Conservation (phyloP, 768 basidiomycete species). For the Rubroboletus satanas region DNA sequence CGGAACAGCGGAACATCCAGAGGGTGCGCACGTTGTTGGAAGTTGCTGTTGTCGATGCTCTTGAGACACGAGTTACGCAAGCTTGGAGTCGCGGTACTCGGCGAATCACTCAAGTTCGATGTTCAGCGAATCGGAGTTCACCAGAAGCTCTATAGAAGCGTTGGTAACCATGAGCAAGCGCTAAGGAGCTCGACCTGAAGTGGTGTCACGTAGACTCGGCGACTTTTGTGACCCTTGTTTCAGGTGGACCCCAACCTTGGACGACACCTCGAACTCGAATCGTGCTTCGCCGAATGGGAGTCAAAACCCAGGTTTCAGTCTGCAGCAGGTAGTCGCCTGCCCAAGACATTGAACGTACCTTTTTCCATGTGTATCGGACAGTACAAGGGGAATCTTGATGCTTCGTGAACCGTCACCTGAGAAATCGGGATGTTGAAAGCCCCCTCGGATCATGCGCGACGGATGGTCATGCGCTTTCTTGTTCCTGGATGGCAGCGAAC, state of each 20-base stretch:
- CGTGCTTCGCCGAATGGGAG: background rate
- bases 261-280: background rate
- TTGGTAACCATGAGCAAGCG: background rate
- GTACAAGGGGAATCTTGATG: slow-evolving; percentile 1
- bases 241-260: background rate
- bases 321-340: background rate
- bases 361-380: background rate
- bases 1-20: slow-evolving; percentile 4
- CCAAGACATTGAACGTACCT: background rate
- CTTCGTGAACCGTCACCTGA: background rate
- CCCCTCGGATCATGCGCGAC: slow-evolving; percentile 19
- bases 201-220: background rate
- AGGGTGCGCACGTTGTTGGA: background rate
- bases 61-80: background rate
- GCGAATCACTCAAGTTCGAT: slow-evolving; percentile 5
- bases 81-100: background rate
- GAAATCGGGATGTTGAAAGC: slow-evolving; percentile 5
- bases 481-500: slow-evolving; percentile 6
- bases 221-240: background rate
- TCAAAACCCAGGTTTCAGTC: background rate
- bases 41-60: background rate
- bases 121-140: background rate
- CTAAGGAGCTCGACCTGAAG: background rate
- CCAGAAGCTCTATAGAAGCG: slow-evolving; percentile 3
- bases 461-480: background rate